phyloP scores from a whole-genome alignment of 164 flowering plant species.

The Sedum album region DNA sequence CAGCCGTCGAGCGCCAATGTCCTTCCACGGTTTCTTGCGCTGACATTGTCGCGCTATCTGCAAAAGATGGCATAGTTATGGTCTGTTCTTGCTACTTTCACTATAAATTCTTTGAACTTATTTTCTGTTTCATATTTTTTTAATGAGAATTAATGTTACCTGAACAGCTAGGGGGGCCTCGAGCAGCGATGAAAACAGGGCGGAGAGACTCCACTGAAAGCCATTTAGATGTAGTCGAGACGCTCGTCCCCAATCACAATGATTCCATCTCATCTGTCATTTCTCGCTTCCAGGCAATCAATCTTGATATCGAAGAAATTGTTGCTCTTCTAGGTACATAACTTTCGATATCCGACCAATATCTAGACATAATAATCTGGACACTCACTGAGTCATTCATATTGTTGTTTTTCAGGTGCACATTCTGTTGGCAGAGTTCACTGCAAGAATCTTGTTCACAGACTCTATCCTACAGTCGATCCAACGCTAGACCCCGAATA shows the following conservation, averaged over 20 bases:
- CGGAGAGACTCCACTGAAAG: slow-evolving; percentile 57
- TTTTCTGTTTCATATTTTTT: no score
- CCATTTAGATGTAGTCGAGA: slow-evolving; percentile 27
- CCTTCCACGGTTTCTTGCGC: neutral
- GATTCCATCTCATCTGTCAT: slow-evolving; percentile 44
- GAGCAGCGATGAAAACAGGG: slow-evolving; percentile 60
- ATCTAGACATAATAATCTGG: neutral
- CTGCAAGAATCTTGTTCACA: slow-evolving; percentile 52
- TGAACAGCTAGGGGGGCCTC: slow-evolving; percentile 66
- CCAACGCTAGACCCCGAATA: slow-evolving; percentile 70
- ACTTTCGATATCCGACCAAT: neutral
- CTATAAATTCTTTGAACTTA: no score
- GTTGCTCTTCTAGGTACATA: neutral
- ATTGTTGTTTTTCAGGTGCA: slow-evolving; percentile 18
- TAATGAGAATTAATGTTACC: neutral
- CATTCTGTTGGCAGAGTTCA: slow-evolving; percentile 86
- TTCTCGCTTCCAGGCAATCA: slow-evolving; percentile 14
- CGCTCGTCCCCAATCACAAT: slow-evolving; percentile 60
- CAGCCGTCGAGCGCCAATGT: neutral
- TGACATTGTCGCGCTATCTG: neutral
- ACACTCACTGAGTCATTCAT: neutral
- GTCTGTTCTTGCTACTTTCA: neutral
- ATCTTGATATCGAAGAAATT: neutral
- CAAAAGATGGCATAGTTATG: neutral
- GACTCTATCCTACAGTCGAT: slow-evolving; percentile 73